Evolutionary conservation across 1,284 basidiomycete species (phyloP).

Genomic region (Leccinum fallax): DNA sequence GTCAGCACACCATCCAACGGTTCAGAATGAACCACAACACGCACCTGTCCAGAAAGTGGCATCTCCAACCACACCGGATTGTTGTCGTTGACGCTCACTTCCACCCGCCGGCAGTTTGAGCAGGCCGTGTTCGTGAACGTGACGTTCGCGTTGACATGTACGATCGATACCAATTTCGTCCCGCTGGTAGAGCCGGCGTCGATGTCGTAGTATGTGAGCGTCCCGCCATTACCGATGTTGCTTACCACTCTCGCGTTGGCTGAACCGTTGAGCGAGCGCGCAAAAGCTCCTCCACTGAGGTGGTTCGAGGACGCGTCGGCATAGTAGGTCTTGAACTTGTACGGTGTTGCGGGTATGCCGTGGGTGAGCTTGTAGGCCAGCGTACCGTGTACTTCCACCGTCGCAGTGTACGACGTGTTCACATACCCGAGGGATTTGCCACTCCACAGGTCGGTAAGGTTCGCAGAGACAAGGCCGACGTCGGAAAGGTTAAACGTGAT

Average conservation of each 20-base stretch:
- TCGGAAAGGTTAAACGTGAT: no score
- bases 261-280: not conserved
- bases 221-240: not conserved
- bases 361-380: no score
- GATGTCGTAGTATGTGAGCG: slow-evolving; percentile 10
- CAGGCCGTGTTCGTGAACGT: slow-evolving; percentile 9
- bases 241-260: not conserved
- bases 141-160: slow-evolving; percentile 17
- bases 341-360: no score
- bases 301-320: not conserved
- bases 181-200: slow-evolving; percentile 14
- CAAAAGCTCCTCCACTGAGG: slow-evolving; percentile 4
- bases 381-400: no score
- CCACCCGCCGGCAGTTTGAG: slow-evolving; percentile 13
- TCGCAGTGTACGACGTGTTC: no score
- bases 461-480: no score
- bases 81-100: slow-evolving; percentile 8
- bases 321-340: no score
- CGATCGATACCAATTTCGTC: slow-evolving; percentile 8
- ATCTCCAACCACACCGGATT: slow-evolving; percentile 4
- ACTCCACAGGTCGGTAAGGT: no score
- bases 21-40: not conserved
- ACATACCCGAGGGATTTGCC: no score
- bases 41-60: slow-evolving; percentile 17
- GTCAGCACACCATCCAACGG: not conserved